phyloP scores from a whole-genome alignment of 345 rosid species.

The Corchorus capsularis region DNA sequence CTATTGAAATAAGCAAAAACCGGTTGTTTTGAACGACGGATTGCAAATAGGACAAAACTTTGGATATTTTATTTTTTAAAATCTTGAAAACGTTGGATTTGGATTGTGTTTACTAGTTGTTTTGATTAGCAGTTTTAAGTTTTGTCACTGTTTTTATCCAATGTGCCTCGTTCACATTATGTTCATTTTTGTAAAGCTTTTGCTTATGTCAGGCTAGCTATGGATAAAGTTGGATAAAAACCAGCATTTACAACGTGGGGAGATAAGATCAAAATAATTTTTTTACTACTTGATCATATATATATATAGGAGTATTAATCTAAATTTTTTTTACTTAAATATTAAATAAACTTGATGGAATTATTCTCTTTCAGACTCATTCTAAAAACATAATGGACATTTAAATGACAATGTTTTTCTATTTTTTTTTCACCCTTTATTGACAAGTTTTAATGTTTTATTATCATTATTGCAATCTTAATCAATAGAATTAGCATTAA shows the following conservation, averaged over 20 bases:
- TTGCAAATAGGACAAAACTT: neutral
- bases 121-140: constrained; percentile 34
- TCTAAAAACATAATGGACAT: neutral
- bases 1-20: constrained; percentile 26
- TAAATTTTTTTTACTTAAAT: neutral
- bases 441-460: too few relatives aligned
- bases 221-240: neutral
- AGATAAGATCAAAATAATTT: neutral
- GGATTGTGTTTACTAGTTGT: constrained; percentile 28
- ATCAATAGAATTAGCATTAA: too few relatives aligned
- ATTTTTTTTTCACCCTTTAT: too few relatives aligned
- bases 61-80: neutral
- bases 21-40: constrained; percentile 51
- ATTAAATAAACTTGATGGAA: neutral
- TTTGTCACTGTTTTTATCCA: constrained; percentile 26
- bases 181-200: neutral
- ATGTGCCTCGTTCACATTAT: constrained; percentile 15
- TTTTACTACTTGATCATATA: too few relatives aligned
- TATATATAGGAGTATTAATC: too few relatives aligned
- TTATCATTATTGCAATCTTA: too few relatives aligned
- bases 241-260: neutral
- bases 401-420: too few relatives aligned
- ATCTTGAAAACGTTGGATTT: neutral
- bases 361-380: too few relatives aligned
- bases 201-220: constrained; percentile 9